These are phyloP conservation scores for Plenodomus lindquistii DNA, from an alignment of 2,329 filamentous ascomycete species.

Conservation along the genomic window DNA sequence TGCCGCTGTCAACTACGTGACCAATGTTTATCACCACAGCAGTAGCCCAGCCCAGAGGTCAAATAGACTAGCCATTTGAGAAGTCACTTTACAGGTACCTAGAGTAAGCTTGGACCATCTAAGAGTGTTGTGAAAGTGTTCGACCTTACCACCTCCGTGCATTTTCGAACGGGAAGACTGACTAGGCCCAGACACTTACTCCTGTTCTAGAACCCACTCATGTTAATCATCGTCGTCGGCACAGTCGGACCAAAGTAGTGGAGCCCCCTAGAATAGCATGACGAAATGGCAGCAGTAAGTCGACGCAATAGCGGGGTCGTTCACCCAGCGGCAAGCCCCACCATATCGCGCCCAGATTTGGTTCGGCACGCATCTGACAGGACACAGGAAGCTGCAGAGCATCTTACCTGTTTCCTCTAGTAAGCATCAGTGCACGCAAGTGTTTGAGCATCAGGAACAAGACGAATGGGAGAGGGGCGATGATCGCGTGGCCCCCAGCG, in stretches of 20 bases:
- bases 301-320: not conserved
- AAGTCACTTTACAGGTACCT: too few relatives aligned
- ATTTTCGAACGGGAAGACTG: too few relatives aligned
- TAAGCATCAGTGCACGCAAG: not conserved
- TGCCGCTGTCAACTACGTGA: too few relatives aligned
- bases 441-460: not conserved
- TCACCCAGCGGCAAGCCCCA: not conserved
- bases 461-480: not conserved
- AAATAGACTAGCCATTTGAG: too few relatives aligned
- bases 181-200: too few relatives aligned
- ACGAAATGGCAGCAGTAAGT: not conserved
- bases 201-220: too few relatives aligned
- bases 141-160: too few relatives aligned
- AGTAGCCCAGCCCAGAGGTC: too few relatives aligned
- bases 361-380: not conserved
- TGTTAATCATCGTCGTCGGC: too few relatives aligned
- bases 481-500: not conserved
- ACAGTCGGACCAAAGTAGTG: not conserved
- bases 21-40: too few relatives aligned
- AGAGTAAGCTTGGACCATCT: too few relatives aligned
- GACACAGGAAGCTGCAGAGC: not conserved
- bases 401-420: not conserved
- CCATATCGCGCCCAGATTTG: not conserved
- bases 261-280: not conserved
- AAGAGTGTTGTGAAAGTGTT: too few relatives aligned